Conservation (phyloP, 2,329 filamentous ascomycete genomes). For the Colletotrichum salicis region DNA sequence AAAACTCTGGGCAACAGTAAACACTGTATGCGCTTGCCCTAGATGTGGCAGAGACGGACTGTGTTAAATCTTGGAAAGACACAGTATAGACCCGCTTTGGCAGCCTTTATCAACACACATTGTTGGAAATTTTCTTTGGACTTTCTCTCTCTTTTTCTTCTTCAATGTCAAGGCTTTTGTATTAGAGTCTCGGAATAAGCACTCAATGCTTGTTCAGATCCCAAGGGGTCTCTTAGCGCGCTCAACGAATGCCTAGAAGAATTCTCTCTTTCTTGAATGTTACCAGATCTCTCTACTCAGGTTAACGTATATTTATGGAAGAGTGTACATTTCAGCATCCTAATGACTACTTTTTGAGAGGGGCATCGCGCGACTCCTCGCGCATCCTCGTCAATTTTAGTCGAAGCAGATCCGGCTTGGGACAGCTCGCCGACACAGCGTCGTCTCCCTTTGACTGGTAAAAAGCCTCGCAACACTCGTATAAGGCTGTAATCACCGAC, state of each 20-base stretch:
- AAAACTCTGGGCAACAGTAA: not conserved
- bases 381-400: slow-evolving; percentile 86
- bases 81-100: slow-evolving; percentile 1
- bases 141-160: slow-evolving; percentile 59
- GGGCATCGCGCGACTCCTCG: slow-evolving; percentile 44
- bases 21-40: not conserved
- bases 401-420: slow-evolving; percentile 80
- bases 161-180: slow-evolving; percentile 89
- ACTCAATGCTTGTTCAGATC: slow-evolving; percentile 94
- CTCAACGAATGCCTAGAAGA: slow-evolving; percentile 97
- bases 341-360: not conserved
- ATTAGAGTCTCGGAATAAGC: slow-evolving; percentile 99
- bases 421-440: slow-evolving; percentile 84
- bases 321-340: slow-evolving; percentile 55
- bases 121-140: slow-evolving; percentile 60
- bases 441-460: slow-evolving; percentile 82
- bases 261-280: slow-evolving; percentile 78
- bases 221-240: slow-evolving; percentile 86
- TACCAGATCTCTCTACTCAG: slow-evolving; percentile 65
- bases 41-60: fast-evolving
- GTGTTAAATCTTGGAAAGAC: fast-evolving
- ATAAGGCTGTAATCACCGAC: slow-evolving; percentile 81
- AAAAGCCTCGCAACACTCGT: slow-evolving; percentile 92
- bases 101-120: slow-evolving; percentile 80
- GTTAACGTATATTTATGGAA: slow-evolving; percentile 57